Conservation (phyloP, 2,329 filamentous ascomycete genomes). For the Leptographium procerum region DNA sequence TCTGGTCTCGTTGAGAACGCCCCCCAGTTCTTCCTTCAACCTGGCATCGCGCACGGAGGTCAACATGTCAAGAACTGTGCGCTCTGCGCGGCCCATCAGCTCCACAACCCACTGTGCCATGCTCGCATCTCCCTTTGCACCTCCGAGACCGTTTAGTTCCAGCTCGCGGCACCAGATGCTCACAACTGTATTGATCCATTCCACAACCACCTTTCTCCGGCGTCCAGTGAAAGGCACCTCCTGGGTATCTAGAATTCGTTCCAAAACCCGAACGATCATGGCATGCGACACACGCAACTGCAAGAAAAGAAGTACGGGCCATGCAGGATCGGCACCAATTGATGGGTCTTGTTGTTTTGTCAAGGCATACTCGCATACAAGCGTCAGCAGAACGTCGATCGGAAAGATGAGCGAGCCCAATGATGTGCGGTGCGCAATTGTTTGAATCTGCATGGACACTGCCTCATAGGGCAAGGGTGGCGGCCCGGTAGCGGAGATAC, state of each 20-base stretch:
- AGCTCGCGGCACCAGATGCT: slow-evolving; percentile 38
- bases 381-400: slow-evolving; percentile 46
- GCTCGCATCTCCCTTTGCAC: slow-evolving; percentile 23
- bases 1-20: slow-evolving; percentile 13
- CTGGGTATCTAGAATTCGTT: slow-evolving; percentile 46
- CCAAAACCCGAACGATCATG: slow-evolving; percentile 43
- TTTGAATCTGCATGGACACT: slow-evolving; percentile 51
- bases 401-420: slow-evolving; percentile 58
- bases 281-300: slow-evolving; percentile 44
- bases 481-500: slow-evolving; percentile 20
- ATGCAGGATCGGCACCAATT: slow-evolving; percentile 43
- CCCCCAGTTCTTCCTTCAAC: slow-evolving; percentile 12
- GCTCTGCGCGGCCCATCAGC: slow-evolving; percentile 38
- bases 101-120: slow-evolving; percentile 36
- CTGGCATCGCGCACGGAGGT: slow-evolving; percentile 21
- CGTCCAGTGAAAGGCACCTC: slow-evolving; percentile 46
- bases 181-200: slow-evolving; percentile 40
- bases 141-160: slow-evolving; percentile 29
- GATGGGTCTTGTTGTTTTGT: slow-evolving; percentile 46
- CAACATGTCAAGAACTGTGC: slow-evolving; percentile 24
- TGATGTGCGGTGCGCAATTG: slow-evolving; percentile 53
- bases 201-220: slow-evolving; percentile 37
- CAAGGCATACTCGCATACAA: slow-evolving; percentile 51
- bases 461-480: slow-evolving; percentile 56
- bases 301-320: slow-evolving; percentile 46